These are phyloP conservation scores for Stephanocyclus meneghinianus DNA, from an alignment of 352 stramenopile genomes.

Conservation along the genomic window DNA sequence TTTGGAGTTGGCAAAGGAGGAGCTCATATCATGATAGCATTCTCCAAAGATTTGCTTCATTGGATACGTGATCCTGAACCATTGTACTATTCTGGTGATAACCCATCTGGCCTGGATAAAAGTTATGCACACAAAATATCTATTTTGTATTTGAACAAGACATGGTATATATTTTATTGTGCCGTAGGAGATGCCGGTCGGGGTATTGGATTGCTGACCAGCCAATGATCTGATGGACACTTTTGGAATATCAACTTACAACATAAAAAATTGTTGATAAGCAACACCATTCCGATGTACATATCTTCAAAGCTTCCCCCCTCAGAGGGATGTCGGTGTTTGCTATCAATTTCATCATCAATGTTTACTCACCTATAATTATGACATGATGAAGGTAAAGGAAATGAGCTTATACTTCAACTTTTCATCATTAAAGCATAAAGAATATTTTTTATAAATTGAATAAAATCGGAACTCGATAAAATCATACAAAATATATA, in stretches of 20 bases:
- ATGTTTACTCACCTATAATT: too few species aligned
- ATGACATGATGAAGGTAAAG: too few species aligned
- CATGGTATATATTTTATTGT: slow-evolving; percentile 55
- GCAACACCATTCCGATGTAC: too few species aligned
- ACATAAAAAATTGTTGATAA: too few species aligned
- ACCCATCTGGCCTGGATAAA: slow-evolving; percentile 47
- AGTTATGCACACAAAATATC: slow-evolving; percentile 55
- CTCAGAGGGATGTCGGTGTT: too few species aligned
- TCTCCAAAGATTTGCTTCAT: slow-evolving; percentile 51
- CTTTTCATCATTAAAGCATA: too few species aligned
- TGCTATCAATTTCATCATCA: too few species aligned
- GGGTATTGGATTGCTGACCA: slow-evolving; percentile 55
- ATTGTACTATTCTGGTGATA: slow-evolving; percentile 36
- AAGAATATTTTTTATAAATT: too few species aligned
- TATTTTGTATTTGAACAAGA: slow-evolving; percentile 27
- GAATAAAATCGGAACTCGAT: too few species aligned
- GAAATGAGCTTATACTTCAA: too few species aligned
- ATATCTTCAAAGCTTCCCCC: too few species aligned
- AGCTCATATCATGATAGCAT: slow-evolving; percentile 52
- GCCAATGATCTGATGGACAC: not conserved
- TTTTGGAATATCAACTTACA: not conserved
- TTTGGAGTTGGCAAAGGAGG: slow-evolving; percentile 49
- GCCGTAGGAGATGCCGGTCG: slow-evolving; percentile 40
- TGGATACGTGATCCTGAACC: slow-evolving; percentile 40
- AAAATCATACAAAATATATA: too few species aligned